These are phyloP conservation scores for Leonotis leonurus DNA, from an alignment of 257 asterid genomes.

Conservation along the genomic window DNA sequence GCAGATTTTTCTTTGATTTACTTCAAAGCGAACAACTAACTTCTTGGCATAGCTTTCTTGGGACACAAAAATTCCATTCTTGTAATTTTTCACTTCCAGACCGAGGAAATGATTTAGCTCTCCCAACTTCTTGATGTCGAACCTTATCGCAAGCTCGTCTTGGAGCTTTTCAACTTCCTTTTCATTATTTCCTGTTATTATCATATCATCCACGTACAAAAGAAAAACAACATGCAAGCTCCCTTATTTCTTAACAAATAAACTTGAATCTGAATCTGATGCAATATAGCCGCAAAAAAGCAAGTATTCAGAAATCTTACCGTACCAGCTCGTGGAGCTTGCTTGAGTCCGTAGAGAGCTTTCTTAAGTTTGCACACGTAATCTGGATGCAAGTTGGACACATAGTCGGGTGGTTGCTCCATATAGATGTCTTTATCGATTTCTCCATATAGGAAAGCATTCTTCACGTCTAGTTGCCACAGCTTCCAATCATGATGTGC, in stretches of 20 bases:
- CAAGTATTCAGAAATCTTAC: conserved; percentile 6
- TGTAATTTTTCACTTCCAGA: background rate
- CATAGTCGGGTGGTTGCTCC: background rate
- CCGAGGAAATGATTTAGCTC: conserved; percentile 2
- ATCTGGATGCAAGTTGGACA: background rate
- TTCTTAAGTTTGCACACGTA: background rate
- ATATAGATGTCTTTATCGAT: background rate
- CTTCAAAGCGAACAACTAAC: background rate
- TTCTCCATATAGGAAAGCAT: background rate
- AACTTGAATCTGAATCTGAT: conserved; percentile 2
- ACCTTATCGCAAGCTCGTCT: background rate
- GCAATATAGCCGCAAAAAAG: background rate
- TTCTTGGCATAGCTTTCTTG: conserved; percentile 6
- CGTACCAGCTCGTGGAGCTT: conserved; percentile 8
- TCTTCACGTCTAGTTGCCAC: background rate
- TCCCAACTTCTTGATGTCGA: conserved; percentile 19
- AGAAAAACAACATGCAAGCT: background rate
- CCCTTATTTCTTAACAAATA: background rate
- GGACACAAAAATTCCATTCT: background rate
- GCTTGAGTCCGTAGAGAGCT: background rate
- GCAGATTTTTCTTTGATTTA: background rate
- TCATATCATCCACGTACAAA: conserved; percentile 13
- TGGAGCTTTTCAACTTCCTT: background rate
- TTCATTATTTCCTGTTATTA: conserved; percentile 11
- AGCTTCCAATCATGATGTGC: background rate